Evolutionary conservation across 83 land plant genomes (phyloP).

Genomic region (Picea abies): DNA sequence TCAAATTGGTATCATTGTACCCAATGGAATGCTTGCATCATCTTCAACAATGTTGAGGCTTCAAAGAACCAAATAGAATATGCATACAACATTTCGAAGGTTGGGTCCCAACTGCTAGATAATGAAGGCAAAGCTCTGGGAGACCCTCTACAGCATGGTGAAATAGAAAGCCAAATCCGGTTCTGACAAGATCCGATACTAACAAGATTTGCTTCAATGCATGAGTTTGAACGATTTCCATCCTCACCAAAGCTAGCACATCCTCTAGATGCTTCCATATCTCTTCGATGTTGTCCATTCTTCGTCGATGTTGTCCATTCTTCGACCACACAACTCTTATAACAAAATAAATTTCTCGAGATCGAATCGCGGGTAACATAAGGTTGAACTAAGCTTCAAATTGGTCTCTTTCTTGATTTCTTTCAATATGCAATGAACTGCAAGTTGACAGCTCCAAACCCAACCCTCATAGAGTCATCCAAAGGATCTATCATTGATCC

Average conservation of each 20-base stretch:
- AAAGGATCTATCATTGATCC: no score
- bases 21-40: conserved; percentile 85
- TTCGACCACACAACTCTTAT: no score
- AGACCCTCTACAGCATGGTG: conserved; percentile 80
- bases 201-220: conserved; percentile 70
- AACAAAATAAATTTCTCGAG: no score
- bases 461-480: no score
- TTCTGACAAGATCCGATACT: conserved; percentile 75
- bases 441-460: no score
- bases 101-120: conserved; percentile 86
- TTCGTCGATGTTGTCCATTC: conserved; percentile 60
- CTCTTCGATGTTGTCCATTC: conserved; percentile 71
- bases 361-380: no score
- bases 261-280: conserved; percentile 86
- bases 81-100: conserved; percentile 88
- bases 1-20: conserved; percentile 81
- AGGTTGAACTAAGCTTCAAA: no score
- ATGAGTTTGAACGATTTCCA: conserved; percentile 59
- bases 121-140: conserved; percentile 91
- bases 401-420: no score
- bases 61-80: conserved; percentile 94
- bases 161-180: conserved; percentile 85
- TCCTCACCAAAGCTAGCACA: conserved; percentile 64
- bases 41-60: conserved; percentile 99
- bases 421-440: no score